These are phyloP conservation scores for Mortierella sp. DNA, from an alignment of 371 early-diverging fungal species.

Conservation along the genomic window DNA sequence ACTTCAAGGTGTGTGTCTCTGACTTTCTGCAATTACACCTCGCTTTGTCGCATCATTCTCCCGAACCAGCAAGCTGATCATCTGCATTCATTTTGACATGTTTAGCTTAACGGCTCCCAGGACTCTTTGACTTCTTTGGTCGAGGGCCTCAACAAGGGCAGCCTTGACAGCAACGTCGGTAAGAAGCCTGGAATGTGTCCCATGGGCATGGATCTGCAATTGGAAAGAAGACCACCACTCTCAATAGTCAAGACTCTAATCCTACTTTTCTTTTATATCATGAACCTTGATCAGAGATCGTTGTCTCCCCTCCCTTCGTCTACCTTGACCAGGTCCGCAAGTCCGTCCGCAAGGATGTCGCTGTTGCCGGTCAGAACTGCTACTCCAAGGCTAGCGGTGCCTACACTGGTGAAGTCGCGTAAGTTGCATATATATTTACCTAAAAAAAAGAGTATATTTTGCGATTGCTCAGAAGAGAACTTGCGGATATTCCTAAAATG, in stretches of 20 bases:
- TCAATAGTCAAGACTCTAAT: background rate
- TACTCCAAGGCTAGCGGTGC: constrained; percentile 92
- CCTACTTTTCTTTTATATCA: constrained; percentile 8
- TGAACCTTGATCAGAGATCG: constrained; percentile 82
- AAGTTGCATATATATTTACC: constrained; percentile 21
- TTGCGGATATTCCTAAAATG: constrained; percentile 2
- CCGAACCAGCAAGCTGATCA: background rate
- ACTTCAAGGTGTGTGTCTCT: constrained; percentile 50
- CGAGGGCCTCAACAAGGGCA: constrained; percentile 78
- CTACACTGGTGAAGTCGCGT: constrained; percentile 98
- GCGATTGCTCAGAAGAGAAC: background rate
- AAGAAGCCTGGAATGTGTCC: background rate
- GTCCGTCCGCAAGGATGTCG: constrained; percentile 83
- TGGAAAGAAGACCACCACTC: background rate
- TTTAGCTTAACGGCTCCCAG: constrained; percentile 81
- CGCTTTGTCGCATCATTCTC: background rate
- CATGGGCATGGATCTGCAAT: background rate
- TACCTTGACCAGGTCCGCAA: constrained; percentile 89
- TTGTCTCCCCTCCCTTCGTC: constrained; percentile 96
- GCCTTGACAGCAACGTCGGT: constrained; percentile 57
- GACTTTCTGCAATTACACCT: background rate
- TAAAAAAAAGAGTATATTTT: background rate
- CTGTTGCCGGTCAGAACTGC: constrained; percentile 98
- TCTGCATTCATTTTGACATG: background rate
- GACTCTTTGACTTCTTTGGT: constrained; percentile 80